Evolutionary conservation across 164 flowering plant genomes (phyloP).

Genomic region (Warburgia ugandensis): DNA sequence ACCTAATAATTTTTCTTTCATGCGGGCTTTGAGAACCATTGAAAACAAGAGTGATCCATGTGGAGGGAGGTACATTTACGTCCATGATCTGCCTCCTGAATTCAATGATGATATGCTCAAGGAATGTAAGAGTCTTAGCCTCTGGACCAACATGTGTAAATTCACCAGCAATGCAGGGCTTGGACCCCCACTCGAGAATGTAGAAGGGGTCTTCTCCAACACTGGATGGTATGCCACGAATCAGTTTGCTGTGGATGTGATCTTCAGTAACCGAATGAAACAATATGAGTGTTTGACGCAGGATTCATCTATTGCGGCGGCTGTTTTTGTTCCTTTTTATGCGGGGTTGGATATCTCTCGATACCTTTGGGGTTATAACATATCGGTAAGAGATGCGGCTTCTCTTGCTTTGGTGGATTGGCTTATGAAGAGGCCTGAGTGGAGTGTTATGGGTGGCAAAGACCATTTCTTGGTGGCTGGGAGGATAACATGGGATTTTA

Average conservation of each 20-base stretch:
- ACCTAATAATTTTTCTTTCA: slow-evolving; percentile 33
- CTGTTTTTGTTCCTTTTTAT: slow-evolving; percentile 88
- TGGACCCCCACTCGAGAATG: slow-evolving; percentile 84
- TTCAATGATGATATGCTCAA: slow-evolving; percentile 89
- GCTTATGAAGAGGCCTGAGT: slow-evolving; percentile 78
- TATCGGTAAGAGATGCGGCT: slow-evolving; percentile 66
- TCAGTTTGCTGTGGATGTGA: slow-evolving; percentile 89
- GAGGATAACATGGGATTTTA: slow-evolving; percentile 89
- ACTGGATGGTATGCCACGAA: slow-evolving; percentile 89
- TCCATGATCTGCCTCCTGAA: slow-evolving; percentile 74
- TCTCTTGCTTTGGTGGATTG: slow-evolving; percentile 72
- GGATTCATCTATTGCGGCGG: slow-evolving; percentile 86
- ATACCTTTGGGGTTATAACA: slow-evolving; percentile 84
- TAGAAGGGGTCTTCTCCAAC: slow-evolving; percentile 64
- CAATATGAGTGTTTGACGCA: slow-evolving; percentile 81
- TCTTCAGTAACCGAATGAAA: slow-evolving; percentile 82
- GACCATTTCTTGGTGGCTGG: slow-evolving; percentile 96
- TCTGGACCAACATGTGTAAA: slow-evolving; percentile 92
- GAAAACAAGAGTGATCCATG: slow-evolving; percentile 90
- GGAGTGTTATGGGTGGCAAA: slow-evolving; percentile 75
- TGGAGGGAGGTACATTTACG: slow-evolving; percentile 88
- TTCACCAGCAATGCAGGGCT: slow-evolving; percentile 71
- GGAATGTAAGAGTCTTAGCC: slow-evolving; percentile 62
- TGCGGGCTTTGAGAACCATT: slow-evolving; percentile 55
- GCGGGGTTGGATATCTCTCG: slow-evolving; percentile 86